Evolutionary conservation across 179 eudicot genomes (phyloP), one percentile per base, ranked within the genome.

Genomic region (Monotropa hypopitys): DNA sequence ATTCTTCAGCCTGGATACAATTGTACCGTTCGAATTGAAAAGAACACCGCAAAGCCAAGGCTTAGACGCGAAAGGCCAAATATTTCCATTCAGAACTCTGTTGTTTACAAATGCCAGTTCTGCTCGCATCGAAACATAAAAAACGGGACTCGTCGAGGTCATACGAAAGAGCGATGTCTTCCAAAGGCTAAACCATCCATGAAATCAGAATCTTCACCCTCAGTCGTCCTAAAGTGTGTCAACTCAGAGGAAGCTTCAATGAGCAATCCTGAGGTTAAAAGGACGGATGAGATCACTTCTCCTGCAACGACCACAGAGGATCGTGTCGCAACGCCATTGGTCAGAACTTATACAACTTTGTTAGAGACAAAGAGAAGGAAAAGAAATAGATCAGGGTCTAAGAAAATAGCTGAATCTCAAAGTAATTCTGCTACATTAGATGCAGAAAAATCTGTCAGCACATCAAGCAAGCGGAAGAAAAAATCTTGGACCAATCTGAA

Each of bases 1-100:
- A 82, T 94, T 76, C 92, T 94, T 74, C 90, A 89, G 53, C 97
- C 97, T n/a, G 95, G 97, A 78, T 28, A 80, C 72, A 94, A 94
- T 81, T 94, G 98, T 81, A 88, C 89, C 15, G 80, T 91, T 35
- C 88, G 95, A 56, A 88, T 94, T 66, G 97, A 90, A 78, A 90
- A 88, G 82, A 90, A 84, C 59, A 80, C 57, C 80, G 80, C 77
- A 54, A 92, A 82, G 82, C 59, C 49, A 53, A 78, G 75, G 13
- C 75, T 35, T 38, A 79, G 78, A 43, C 74, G 79, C 62, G 88
- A 88, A 82, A 86, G 80, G 80, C 28, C 72, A 3, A 82, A 72
- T 38, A 47, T 62, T 70, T 43, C 82, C 74, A 54, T 85, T 11
- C 85, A 85, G 80, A 95, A 95, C 80, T 85, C 80, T 72, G 89